phyloP scores from a whole-genome alignment of 352 stramenopile species.

The Globisporangium acanthophoron region DNA sequence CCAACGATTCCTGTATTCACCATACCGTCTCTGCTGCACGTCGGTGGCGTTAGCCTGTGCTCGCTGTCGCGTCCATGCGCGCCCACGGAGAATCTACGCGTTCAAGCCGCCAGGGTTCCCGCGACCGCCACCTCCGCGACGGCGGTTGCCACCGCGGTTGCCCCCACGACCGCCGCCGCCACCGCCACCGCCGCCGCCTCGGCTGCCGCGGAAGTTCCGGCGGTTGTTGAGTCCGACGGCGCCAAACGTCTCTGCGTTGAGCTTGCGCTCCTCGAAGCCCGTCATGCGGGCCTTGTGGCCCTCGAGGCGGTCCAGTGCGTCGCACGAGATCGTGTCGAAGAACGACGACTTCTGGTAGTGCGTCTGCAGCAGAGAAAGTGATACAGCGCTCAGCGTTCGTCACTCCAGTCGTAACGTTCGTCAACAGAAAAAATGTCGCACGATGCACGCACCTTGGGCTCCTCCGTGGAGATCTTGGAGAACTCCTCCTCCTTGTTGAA shows the following conservation, averaged over 20 bases:
- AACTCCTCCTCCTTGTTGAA: conserved; percentile 84
- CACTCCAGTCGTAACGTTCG: background rate
- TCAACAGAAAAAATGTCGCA: background rate
- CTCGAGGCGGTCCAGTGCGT: conserved; percentile 78
- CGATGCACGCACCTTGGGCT: conserved; percentile 28
- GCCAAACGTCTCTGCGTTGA: conserved; percentile 88
- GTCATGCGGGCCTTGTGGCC: conserved; percentile 62
- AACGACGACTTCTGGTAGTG: conserved; percentile 88
- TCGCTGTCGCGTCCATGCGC: background rate
- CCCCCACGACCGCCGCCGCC: conserved; percentile 28
- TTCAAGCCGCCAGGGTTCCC: conserved; percentile 7
- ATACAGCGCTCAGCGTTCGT: background rate
- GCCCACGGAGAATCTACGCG: background rate
- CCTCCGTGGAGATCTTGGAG: conserved; percentile 51
- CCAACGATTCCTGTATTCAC: background rate
- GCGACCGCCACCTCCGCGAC: conserved; percentile 19
- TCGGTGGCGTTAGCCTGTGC: background rate
- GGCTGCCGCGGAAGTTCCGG: conserved; percentile 63
- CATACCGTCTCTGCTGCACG: background rate
- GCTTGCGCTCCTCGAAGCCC: conserved; percentile 71
- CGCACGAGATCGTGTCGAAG: conserved; percentile 89
- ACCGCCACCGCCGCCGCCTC: conserved; percentile 33
- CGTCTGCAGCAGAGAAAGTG: conserved; percentile 18
- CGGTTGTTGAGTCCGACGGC: conserved; percentile 82
- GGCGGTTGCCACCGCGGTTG: conserved; percentile 11